phyloP scores from a whole-genome alignment of 2,329 filamentous ascomycete species.

The Hypoxylon sp. region DNA sequence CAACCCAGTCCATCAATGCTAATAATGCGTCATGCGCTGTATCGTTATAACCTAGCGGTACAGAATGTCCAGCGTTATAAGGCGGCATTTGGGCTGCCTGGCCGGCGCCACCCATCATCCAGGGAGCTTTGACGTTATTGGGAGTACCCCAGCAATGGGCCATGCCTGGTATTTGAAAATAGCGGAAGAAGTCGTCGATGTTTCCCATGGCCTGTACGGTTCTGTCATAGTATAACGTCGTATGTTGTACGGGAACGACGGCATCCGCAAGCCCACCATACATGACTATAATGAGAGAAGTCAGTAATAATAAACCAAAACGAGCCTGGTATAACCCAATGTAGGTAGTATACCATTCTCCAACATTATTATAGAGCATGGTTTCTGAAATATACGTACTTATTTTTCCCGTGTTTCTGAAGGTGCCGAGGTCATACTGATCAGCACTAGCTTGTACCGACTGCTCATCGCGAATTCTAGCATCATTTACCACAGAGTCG shows the following conservation, averaged over 20 bases:
- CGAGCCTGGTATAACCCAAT: no score
- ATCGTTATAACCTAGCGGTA: slow-evolving; percentile 50
- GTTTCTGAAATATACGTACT: slow-evolving; percentile 23
- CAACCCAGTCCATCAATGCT: slow-evolving; percentile 54
- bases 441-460: slow-evolving; percentile 50
- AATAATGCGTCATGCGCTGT: slow-evolving; percentile 50
- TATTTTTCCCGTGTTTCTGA: slow-evolving; percentile 52
- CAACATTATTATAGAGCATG: neutral
- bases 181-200: slow-evolving; percentile 63
- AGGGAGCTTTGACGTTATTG: slow-evolving; percentile 51
- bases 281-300: slow-evolving; percentile 40
- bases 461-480: slow-evolving; percentile 44
- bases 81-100: slow-evolving; percentile 52
- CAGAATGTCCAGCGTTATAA: slow-evolving; percentile 50
- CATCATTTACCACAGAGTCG: slow-evolving; percentile 48
- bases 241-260: slow-evolving; percentile 50
- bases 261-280: slow-evolving; percentile 54
- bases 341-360: neutral
- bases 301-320: slow-evolving; percentile 8
- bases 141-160: slow-evolving; percentile 57
- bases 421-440: slow-evolving; percentile 53
- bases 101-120: slow-evolving; percentile 52
- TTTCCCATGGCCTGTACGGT: slow-evolving; percentile 50
- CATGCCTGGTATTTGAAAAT: slow-evolving; percentile 64
- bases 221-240: slow-evolving; percentile 50